Evolutionary conservation across 371 early-diverging fungal species (phyloP), one percentile per base, ranked within the genome.

Genomic region (Mortierella sp.): DNA sequence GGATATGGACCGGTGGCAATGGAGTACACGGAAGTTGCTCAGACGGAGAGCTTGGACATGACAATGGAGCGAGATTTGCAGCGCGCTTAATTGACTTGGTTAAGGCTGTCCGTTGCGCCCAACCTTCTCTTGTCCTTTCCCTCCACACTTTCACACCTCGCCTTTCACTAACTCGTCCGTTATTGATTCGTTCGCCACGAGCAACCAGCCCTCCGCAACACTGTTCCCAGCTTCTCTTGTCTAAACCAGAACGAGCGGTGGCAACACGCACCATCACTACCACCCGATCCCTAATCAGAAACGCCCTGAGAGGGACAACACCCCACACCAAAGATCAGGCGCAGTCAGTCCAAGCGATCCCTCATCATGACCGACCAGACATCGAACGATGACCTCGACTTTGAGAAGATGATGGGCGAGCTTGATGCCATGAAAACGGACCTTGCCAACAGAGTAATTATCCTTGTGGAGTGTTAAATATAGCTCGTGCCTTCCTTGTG

Each of bases 371-470:
- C 62, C 30, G 54, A 48, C 14, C 58, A 65, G 30, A 49, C 62
- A 24, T 50, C 38, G 3, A 65, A 65, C 57, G 74, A 16, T 6
- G 69, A 76, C 31, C 66, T 76, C 21, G 78, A 76, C 43, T 76
- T 70, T 61, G 78, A 76, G 21, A 53, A 76, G 78, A 76, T 76
- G 78, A 65, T 76, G 70, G 78, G 71, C 48, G 70, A 70, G 31
- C 66, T 76, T 19, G 78, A 61, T 13, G 78, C 70, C 23, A 76
- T 76, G 78, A 76, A 76, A 57, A 62, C 78, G 38, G 78, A 76
- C 78, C 71, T 76, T 41, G 78, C 78, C 47, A 56, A 70, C 56
- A 63, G 69, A 64, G 74, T 74, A 67, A 64, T 23, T 59, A 56
- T 52, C 30, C n/a, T 16, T 48, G 27, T 50, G 12, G 1, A 28